Base-by-base conservation (phyloP, 176 grass and related monocot genomes). In the Carex pumila region DNA sequence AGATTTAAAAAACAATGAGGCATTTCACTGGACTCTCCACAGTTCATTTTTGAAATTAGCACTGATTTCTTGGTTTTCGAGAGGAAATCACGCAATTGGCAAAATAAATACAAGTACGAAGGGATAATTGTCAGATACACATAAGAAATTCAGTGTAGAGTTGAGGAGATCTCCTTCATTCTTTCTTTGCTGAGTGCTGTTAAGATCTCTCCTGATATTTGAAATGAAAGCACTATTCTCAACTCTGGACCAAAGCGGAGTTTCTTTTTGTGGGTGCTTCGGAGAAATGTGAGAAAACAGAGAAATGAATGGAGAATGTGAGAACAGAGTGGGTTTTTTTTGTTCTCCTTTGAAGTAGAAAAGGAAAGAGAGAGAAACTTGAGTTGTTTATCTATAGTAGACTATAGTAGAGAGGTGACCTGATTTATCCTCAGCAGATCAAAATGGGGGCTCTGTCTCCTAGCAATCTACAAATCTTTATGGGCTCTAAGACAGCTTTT, bases 1-100 rank as follows among this genome's bases (percentile, higher is more conserved):
- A 96, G 85, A 90, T 96, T 94, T 69, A 94, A 87, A 87, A 96
- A 94, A 85, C 91, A 85, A 62, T 85, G 84, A 69, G 87, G 85
- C 84, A 92, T 68, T 60, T 91, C 88, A 76, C 90, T 87, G 3
- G 90, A 88, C 11, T 73, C 84, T 4, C 91, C 91, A 47, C 91
- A 99, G 83, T 96, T 92, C 97, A 99, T 99, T 83, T 87, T 87
- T 55, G 64, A 37, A 15, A 5, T 34, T 47, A n/a, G 32, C 22
- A 73, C 59, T 13, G 41, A 86, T 85, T 89, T 91, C 85, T 84
- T 85, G 1, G 39, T 54, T 61, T 65, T 19, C 1, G 57, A 84
- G 14, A 64, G n/a, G 15, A 79, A 59, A 79, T 62, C 18, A 50
- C 88, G 64, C 73, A 88, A 90, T 89, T 86, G 64, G 37, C 29